Conservation (phyloP, 2,329 filamentous ascomycete species). For the Fusarium newnesense region DNA sequence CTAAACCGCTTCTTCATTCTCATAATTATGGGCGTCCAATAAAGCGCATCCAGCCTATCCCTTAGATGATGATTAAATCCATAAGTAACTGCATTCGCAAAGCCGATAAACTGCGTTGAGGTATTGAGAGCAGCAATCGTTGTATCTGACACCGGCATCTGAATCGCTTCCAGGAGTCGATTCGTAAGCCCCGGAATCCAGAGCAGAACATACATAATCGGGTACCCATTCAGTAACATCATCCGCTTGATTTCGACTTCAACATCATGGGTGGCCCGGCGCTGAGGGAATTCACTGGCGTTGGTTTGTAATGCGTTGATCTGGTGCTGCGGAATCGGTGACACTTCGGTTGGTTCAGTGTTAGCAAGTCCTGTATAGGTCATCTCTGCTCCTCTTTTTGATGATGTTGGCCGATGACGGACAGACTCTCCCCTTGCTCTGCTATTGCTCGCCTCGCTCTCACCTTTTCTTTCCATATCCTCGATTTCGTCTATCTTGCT, state of each 20-base stretch:
- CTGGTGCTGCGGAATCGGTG: not conserved
- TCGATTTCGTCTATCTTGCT: slow-evolving; percentile 11
- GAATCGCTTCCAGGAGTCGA: slow-evolving; percentile 35
- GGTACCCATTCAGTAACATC: slow-evolving; percentile 42
- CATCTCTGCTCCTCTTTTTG: not conserved
- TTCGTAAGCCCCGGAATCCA: slow-evolving; percentile 40
- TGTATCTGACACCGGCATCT: slow-evolving; percentile 16
- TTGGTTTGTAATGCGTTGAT: slow-evolving; percentile 30
- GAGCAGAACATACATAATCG: slow-evolving; percentile 38
- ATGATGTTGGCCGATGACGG: not conserved
- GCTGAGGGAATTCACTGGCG: slow-evolving; percentile 38
- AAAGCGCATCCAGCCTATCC: slow-evolving; percentile 27
- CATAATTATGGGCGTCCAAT: slow-evolving; percentile 24
- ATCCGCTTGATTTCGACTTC: slow-evolving; percentile 39
- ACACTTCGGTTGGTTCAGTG: slow-evolving; percentile 5
- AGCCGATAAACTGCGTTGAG: slow-evolving; percentile 38
- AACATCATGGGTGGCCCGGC: slow-evolving; percentile 22
- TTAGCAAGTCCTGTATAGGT: slow-evolving; percentile 18
- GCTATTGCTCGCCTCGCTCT: not conserved
- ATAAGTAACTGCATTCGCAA: slow-evolving; percentile 39
- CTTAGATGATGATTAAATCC: slow-evolving; percentile 41
- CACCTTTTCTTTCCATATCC: slow-evolving; percentile 7
- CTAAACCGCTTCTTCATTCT: slow-evolving; percentile 26
- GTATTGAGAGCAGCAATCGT: slow-evolving; percentile 27
- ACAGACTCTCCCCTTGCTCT: not conserved